phyloP scores from a whole-genome alignment of 352 stramenopile species.

The Phytophthora megakarya region DNA sequence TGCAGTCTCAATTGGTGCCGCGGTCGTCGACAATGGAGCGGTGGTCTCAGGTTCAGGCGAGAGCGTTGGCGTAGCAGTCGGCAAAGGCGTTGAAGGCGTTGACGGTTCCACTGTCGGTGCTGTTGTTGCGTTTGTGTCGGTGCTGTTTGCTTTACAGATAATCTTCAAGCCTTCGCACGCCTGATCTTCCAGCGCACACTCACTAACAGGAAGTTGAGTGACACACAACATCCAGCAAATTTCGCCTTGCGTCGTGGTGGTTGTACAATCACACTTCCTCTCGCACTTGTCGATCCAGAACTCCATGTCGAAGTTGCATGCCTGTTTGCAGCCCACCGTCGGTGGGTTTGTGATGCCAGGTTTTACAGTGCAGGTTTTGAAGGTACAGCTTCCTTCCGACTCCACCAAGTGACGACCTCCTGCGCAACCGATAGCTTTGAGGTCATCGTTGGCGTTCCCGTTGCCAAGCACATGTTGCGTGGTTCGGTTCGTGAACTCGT shows the following conservation, averaged over 20 bases:
- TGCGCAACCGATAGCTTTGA: slow-evolving; percentile 51
- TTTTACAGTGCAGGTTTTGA: slow-evolving; percentile 38
- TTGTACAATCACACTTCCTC: slow-evolving; percentile 47
- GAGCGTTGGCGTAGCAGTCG: slow-evolving; percentile 1
- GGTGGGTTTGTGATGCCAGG: slow-evolving; percentile 28
- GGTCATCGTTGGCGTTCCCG: slow-evolving; percentile 18
- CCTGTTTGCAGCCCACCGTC: slow-evolving; percentile 37
- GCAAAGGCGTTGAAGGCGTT: slow-evolving; percentile 11
- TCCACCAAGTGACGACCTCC: slow-evolving; percentile 43
- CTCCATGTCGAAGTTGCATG: slow-evolving; percentile 48
- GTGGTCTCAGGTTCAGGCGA: not conserved
- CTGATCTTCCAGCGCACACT: slow-evolving; percentile 43
- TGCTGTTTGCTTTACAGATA: slow-evolving; percentile 29
- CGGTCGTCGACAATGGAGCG: not conserved
- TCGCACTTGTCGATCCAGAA: slow-evolving; percentile 46
- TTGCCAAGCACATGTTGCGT: slow-evolving; percentile 38
- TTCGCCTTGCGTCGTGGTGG: slow-evolving; percentile 33
- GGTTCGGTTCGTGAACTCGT: slow-evolving; percentile 44
- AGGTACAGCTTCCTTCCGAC: slow-evolving; percentile 46
- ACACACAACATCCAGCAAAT: slow-evolving; percentile 73
- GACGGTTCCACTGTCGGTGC: not conserved
- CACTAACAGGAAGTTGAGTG: slow-evolving; percentile 16
- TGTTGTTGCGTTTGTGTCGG: slow-evolving; percentile 12
- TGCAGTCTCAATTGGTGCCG: not conserved
- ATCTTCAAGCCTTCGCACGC: slow-evolving; percentile 43